These are phyloP conservation scores for Tolypocladium inflatum DNA, from an alignment of 2,329 filamentous ascomycete species.

Conservation along the genomic window DNA sequence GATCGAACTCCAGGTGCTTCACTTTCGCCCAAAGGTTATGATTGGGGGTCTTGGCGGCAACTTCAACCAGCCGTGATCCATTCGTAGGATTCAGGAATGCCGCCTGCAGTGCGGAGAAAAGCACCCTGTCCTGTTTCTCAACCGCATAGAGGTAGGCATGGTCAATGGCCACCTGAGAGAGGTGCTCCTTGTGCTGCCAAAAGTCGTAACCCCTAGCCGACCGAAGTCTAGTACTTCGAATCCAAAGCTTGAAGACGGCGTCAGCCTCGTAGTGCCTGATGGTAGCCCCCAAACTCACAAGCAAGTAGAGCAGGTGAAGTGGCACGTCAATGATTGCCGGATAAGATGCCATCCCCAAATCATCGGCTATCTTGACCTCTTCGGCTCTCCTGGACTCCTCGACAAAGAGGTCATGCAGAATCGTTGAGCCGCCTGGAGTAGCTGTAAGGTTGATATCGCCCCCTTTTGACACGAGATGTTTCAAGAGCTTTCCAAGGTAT, in stretches of 20 bases:
- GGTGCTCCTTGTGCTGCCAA: background rate
- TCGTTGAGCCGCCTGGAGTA: background rate
- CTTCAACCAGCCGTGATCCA: background rate
- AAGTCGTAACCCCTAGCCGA: background rate
- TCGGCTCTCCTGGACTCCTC: background rate
- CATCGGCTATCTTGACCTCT: too few species aligned
- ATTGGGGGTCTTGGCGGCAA: background rate
- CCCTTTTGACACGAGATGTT: background rate
- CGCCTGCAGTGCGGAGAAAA: background rate
- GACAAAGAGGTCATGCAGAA: background rate
- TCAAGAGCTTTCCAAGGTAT: background rate
- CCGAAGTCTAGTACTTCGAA: background rate
- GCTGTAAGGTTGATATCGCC: background rate
- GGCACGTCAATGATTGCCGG: too few species aligned
- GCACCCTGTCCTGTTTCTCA: background rate
- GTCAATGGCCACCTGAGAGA: background rate
- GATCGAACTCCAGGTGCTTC: conserved; percentile 1
- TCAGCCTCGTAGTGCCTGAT: conserved; percentile 1
- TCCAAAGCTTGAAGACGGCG: conserved; percentile 1
- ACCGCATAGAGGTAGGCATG: background rate
- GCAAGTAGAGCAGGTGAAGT: background rate
- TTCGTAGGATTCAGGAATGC: background rate
- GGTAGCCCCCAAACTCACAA: background rate
- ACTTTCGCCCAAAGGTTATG: background rate
- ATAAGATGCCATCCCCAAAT: too few species aligned